Conservation (phyloP, 1,284 basidiomycete species). For the Pseudozyma sp. region DNA sequence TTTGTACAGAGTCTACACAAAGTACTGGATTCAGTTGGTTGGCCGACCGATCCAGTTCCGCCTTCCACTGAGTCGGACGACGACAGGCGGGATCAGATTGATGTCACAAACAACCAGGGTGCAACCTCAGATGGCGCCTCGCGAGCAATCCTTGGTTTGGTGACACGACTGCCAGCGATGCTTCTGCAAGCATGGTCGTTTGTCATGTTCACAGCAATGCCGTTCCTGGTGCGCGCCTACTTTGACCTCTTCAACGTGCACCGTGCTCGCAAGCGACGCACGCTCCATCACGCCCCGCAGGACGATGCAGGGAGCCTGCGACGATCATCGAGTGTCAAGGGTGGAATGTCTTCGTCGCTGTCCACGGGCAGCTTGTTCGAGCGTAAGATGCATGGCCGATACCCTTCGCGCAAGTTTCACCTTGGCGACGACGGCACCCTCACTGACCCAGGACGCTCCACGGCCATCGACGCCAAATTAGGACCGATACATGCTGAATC, state of each 20-base stretch:
- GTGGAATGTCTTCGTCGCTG: conserved; percentile 18
- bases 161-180: conserved; percentile 22
- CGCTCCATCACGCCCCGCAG: not conserved
- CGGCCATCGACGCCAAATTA: conserved; percentile 8
- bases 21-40: conserved; percentile 31
- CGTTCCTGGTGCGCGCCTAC: conserved; percentile 34
- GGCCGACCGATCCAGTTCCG: conserved; percentile 19
- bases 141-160: not conserved
- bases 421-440: conserved; percentile 16
- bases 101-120: not conserved
- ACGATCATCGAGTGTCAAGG: conserved; percentile 9
- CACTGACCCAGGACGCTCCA: conserved; percentile 10
- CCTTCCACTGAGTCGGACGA: not conserved
- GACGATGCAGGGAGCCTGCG: not conserved
- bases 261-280: conserved; percentile 22
- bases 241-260: conserved; percentile 49
- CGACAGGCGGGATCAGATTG: not conserved
- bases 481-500: not conserved
- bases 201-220: conserved; percentile 20
- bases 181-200: conserved; percentile 33
- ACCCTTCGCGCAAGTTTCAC: conserved; percentile 39
- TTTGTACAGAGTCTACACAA: conserved; percentile 50
- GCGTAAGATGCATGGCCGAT: conserved; percentile 49
- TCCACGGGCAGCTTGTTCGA: conserved; percentile 37
- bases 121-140: not conserved